Conservation (phyloP, 306 rosid genomes). For the Quercus rubra region DNA sequence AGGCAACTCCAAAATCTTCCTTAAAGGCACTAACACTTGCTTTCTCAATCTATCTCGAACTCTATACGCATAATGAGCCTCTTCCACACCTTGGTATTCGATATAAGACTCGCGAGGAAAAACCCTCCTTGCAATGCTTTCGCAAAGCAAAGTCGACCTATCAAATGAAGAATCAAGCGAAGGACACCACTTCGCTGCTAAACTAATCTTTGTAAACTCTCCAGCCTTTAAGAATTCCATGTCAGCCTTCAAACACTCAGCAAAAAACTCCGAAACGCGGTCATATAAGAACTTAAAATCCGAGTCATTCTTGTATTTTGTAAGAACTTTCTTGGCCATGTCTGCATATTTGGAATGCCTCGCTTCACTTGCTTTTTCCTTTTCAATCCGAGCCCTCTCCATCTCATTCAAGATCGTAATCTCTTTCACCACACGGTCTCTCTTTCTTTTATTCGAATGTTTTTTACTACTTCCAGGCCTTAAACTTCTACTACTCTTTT, state of each 20-base stretch:
- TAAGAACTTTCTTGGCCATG: slow-evolving; percentile 57
- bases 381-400: too few relatives aligned
- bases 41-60: slow-evolving; percentile 66
- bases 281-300: slow-evolving; percentile 44
- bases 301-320: slow-evolving; percentile 31
- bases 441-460: too few relatives aligned
- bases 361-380: too few relatives aligned
- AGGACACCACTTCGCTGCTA: slow-evolving; percentile 83
- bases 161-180: slow-evolving; percentile 69
- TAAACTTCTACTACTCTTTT: not conserved
- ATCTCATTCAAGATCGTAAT: too few relatives aligned
- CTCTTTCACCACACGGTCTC: too few relatives aligned
- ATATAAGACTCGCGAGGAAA: slow-evolving; percentile 39
- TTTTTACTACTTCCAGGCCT: not conserved
- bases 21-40: slow-evolving; percentile 56
- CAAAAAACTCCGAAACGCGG: slow-evolving; percentile 49
- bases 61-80: slow-evolving; percentile 64
- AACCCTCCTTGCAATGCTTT: slow-evolving; percentile 55
- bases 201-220: slow-evolving; percentile 32
- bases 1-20: slow-evolving; percentile 62
- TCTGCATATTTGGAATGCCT: slow-evolving; percentile 21
- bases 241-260: slow-evolving; percentile 50
- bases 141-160: slow-evolving; percentile 54
- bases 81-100: slow-evolving; percentile 61
- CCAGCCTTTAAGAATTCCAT: slow-evolving; percentile 32